A percentile compares a stretch with the other conserved stretches of the same genome.
Evolutionary conservation across 345 rosid species (phyloP).

Genomic region (Salix exigua): DNA sequence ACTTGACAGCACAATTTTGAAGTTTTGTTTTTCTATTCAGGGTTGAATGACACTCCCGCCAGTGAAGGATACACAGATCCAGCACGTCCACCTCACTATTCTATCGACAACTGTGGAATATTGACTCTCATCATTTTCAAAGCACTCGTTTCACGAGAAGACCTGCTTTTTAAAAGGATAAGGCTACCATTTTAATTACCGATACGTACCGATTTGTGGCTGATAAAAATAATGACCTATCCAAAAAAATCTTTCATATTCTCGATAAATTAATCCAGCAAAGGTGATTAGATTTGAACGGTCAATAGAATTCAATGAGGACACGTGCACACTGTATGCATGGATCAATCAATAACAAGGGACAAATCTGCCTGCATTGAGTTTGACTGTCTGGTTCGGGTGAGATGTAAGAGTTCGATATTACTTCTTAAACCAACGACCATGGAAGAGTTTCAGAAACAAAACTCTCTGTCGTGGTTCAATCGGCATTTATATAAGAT

Average conservation of each 20-base stretch:
- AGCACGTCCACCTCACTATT: background rate
- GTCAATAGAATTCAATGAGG: background rate
- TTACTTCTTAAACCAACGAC: no score
- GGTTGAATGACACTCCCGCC: background rate
- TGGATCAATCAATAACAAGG: background rate
- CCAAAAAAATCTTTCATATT: background rate
- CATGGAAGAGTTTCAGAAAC: no score
- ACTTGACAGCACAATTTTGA: background rate
- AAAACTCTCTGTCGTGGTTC: no score
- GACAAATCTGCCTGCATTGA: background rate
- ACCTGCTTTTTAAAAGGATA: background rate
- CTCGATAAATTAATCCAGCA: background rate
- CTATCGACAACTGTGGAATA: background rate
- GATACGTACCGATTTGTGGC: background rate
- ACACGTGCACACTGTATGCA: background rate
- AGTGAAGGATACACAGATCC: background rate
- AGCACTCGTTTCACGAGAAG: background rate
- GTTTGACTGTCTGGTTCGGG: background rate
- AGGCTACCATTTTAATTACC: background rate
- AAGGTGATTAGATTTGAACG: background rate
- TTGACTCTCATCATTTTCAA: background rate
- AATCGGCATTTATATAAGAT: no score
- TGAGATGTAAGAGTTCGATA: background rate
- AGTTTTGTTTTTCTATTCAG: background rate
- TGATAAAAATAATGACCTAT: background rate